phyloP scores from a whole-genome alignment of 148 eudicot species.

The Silene conica region DNA sequence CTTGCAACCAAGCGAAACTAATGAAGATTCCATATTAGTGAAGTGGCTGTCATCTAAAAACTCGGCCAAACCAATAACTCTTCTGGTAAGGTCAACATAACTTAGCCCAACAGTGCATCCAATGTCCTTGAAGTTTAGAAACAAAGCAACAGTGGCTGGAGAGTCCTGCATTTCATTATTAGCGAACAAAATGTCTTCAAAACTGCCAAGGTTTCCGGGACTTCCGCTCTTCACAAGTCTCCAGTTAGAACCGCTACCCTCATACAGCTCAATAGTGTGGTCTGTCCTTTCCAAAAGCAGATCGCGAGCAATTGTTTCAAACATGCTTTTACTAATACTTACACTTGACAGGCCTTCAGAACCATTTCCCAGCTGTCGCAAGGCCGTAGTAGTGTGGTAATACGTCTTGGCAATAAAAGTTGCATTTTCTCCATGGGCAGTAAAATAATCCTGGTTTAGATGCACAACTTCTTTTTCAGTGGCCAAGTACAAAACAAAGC shows the following conservation, averaged over 20 bases:
- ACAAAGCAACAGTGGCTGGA: constrained; percentile 76
- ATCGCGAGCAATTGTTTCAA: constrained; percentile 84
- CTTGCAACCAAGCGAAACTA: constrained; percentile 89
- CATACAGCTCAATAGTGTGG: constrained; percentile 83
- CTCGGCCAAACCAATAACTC: constrained; percentile 64
- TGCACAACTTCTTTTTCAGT: constrained; percentile 18
- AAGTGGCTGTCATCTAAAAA: constrained; percentile 95
- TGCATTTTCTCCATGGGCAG: constrained; percentile 93
- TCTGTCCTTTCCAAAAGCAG: constrained; percentile 92
- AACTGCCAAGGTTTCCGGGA: constrained; percentile 92
- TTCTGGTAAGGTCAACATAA: constrained; percentile 67
- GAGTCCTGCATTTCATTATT: constrained; percentile 98
- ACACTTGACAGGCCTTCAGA: constrained; percentile 78
- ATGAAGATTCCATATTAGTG: constrained; percentile 82
- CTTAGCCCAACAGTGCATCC: constrained; percentile 79
- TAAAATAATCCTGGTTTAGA: constrained; percentile 71
- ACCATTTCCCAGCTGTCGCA: constrained; percentile 80
- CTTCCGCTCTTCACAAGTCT: constrained; percentile 81
- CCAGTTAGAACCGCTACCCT: constrained; percentile 89
- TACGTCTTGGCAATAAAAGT: constrained; percentile 79
- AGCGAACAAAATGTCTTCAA: constrained; percentile 89
- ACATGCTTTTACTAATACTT: constrained; percentile 82
- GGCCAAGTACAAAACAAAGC: neutral
- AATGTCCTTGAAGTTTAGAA: constrained; percentile 60
- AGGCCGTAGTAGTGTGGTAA: constrained; percentile 89